Evolutionary conservation across 805 yeast species (phyloP), one percentile per base, ranked within the genome.

Genomic region (Saccharomycopsis babjevae): DNA sequence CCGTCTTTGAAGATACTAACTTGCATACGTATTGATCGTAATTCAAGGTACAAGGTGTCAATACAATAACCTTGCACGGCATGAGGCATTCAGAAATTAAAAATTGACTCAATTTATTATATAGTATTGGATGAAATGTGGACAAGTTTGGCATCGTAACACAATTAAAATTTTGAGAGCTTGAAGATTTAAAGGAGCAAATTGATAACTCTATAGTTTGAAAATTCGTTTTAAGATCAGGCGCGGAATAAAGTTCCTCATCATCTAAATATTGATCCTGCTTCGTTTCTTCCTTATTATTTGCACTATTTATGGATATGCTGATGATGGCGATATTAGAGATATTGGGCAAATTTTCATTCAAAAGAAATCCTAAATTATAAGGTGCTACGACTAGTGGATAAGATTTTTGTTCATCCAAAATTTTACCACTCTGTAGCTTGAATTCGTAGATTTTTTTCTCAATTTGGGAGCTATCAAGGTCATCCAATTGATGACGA

Each of bases 201-300:
- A 46, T 25, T 25, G 52, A 46, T 18, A 46, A 46, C 22, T 46
- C 52, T 22, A 58, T 66, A 62, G 69, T 68, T 67, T 7, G 68
- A 66, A 57, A 62, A 15, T 22, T 62, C 59, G 22, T 50, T 43
- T 18, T 50, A 57, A 7, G 59, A 46, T 7, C 30, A 6, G 64
- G 50, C 16, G 78, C 78, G 3, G 72, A 54, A 66, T 80, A 80
- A 42, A 80, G 70, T 63, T 80, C 83, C 64, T 80, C 82, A 58
- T 79, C 81, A 11, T 77, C 80, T 16, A 60, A 43, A 40, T 40
- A 60, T 15, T 55, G 57, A 18, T 54, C 56, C 20, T 57, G 58
- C 28, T 20, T 28, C 3, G 36, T 40, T 38, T 34, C 58, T 39
- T 38, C 32, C 4, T 55, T 39, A 28, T 56, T 18, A 25, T 43